Evolutionary conservation across 2,329 filamentous ascomycete species (phyloP).

Genomic region (Aspergillus sergii): DNA sequence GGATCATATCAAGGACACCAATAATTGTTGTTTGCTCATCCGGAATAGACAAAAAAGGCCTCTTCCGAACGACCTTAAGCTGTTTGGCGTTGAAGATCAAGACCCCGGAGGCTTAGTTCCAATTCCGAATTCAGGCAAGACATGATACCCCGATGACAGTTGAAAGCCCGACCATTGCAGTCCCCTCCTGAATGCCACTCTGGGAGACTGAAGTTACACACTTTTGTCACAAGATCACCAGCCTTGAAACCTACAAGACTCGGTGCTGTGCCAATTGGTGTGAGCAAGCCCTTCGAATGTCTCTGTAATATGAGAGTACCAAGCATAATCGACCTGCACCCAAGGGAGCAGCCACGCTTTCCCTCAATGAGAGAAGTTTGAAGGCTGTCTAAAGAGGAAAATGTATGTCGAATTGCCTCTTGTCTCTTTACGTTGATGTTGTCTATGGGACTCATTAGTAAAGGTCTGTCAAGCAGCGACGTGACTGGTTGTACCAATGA

Average conservation of each 20-base stretch:
- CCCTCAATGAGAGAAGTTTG: background rate
- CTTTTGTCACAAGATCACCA: background rate
- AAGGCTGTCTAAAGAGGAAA: background rate
- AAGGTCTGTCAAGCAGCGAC: background rate
- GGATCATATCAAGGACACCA: background rate
- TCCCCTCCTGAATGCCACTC: background rate
- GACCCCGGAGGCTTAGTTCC: too few relatives aligned
- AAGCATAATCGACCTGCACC: background rate
- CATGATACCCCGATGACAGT: too few relatives aligned
- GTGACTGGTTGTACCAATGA: background rate
- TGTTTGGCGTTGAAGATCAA: background rate
- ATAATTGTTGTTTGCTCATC: background rate
- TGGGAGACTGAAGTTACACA: background rate
- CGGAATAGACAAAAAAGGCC: too few relatives aligned
- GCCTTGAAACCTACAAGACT: background rate
- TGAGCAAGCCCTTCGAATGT: background rate
- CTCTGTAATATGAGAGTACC: background rate
- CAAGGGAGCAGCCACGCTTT: background rate
- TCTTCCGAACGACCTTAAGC: too few relatives aligned
- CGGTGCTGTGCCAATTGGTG: background rate
- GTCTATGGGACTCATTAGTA: background rate
- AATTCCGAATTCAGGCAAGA: too few relatives aligned
- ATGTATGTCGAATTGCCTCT: too few relatives aligned
- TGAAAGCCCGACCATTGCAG: too few relatives aligned
- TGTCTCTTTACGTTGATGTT: background rate